A percentile compares a stretch with the other conserved stretches of the same genome.
These are phyloP conservation scores for Cardiospermum halicacabum DNA, from an alignment of 345 rosid genomes.

Conservation along the genomic window DNA sequence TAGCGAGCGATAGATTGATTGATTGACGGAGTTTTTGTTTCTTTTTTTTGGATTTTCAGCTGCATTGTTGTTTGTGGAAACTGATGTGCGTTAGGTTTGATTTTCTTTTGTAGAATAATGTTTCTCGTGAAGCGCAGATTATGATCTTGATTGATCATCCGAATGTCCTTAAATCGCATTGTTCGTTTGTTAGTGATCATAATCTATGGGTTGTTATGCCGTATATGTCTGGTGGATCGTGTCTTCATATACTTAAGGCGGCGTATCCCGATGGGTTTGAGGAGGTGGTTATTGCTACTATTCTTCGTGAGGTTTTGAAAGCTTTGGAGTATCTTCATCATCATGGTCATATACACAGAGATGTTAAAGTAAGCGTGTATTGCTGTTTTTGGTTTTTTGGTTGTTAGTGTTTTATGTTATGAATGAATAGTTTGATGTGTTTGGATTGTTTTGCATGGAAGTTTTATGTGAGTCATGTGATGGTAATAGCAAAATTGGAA, in stretches of 20 bases:
- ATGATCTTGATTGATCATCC: constrained; percentile 94
- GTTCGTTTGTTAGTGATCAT: constrained; percentile 90
- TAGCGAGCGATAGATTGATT: no score
- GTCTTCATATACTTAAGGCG: constrained; percentile 95
- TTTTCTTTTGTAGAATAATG: constrained; percentile 43
- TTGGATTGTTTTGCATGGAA: no score
- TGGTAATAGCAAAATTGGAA: no score
- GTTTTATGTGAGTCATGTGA: no score
- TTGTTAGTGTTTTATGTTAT: no score
- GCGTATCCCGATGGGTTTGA: constrained; percentile 94
- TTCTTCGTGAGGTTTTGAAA: constrained; percentile 79
- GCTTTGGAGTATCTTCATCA: constrained; percentile 97
- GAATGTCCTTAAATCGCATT: constrained; percentile 85
- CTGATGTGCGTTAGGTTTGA: not conserved
- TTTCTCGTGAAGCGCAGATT: constrained; percentile 91
- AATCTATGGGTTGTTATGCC: constrained; percentile 98
- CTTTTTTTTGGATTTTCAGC: no score
- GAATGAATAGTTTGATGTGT: no score
- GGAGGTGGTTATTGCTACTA: constrained; percentile 83
- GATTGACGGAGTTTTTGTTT: no score
- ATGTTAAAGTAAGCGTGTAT: constrained; percentile 69
- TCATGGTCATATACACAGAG: constrained; percentile 97
- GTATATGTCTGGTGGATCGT: constrained; percentile 96
- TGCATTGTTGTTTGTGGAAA: not conserved
- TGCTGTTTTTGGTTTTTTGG: no score